Base-by-base conservation (phyloP, 495 filamentous ascomycete genomes). In the Pyrenula aspistea region DNA sequence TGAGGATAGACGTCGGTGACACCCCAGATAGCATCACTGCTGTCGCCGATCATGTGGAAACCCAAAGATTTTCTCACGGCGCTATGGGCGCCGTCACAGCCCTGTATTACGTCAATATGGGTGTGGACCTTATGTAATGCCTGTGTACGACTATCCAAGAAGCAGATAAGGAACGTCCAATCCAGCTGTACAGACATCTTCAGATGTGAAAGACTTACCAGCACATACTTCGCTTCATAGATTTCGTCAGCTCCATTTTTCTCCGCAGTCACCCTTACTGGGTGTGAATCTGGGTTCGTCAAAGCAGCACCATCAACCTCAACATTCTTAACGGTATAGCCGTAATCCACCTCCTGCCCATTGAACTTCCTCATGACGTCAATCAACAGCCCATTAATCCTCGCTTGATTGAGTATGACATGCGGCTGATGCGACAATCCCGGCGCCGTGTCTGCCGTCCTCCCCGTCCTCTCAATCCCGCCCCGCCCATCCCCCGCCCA, bases 11-110 rank as follows among this genome's bases (percentile, higher is more conserved):
- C 76, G 58, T 95, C 89, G 82, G 92, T 86, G 12, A 94, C 89
- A 58, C 89, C 89, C 84, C 84, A 88, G 53, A 87, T 77, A 25
- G 83, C 75, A 66, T 92, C 86, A 25, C 74, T 84, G 61, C 75
- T 83, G 63, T 94, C 87, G 19, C 88, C 89, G 2, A 85, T 60
- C 83, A 94, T 85, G 47, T 76, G 74, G 64, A 80, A 82, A 2
- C 85, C 85, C 21, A 94, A 77, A 0, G 79, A 77, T 59, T 76
- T 79, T 47, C 89, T 79, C 22, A 90, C 74, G 31, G 69, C 68
- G 63, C 83, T 87, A 64, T 90, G 85, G 25, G 89, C 87, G 12
- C 89, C 89, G 68, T 94, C 89, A 60, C 86, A 88, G 8, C 81
- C 88, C 79, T 86, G 42, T 50, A 1, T 23, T 20, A 10, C 24